Conservation (phyloP, 2,329 filamentous ascomycete species). For the Fusarium sp. region DNA sequence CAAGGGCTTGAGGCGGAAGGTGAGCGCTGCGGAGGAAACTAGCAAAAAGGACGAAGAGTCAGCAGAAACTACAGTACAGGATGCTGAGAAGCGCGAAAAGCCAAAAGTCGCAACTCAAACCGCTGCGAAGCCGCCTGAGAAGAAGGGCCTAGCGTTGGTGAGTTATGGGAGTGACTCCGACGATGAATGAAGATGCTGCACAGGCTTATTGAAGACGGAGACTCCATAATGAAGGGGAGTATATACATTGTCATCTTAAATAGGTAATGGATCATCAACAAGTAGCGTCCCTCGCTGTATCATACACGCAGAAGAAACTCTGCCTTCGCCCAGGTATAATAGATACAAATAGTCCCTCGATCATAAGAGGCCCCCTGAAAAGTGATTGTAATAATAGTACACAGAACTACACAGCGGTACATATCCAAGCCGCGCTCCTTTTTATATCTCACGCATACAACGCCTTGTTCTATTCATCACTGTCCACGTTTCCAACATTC, state of each 20-base stretch:
- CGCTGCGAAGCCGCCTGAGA: conserved; percentile 23
- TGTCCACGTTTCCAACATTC: conserved; percentile 56
- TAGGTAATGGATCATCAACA: conserved; percentile 21
- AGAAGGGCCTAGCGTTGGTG: conserved; percentile 57
- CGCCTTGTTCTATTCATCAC: conserved; percentile 45
- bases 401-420: conserved; percentile 27
- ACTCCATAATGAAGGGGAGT: conserved; percentile 30
- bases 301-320: conserved; percentile 23
- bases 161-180: conserved; percentile 63
- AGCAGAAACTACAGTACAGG: conserved; percentile 17
- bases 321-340: conserved; percentile 35
- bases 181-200: conserved; percentile 46
- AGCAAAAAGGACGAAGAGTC: conserved; percentile 25
- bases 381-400: conserved; percentile 39
- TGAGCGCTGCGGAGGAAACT: conserved; percentile 24
- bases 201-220: neutral
- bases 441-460: conserved; percentile 1
- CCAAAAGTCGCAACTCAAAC: conserved; percentile 1
- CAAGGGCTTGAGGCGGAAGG: conserved; percentile 49
- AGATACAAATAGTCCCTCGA: conserved; percentile 36
- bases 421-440: neutral
- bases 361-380: conserved; percentile 16
- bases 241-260: conserved; percentile 33
- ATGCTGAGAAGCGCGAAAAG: conserved; percentile 24
- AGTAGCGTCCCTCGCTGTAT: conserved; percentile 35